Base-by-base conservation (phyloP, 1,284 basidiomycete species). In the Pisolithus thermaeus region DNA sequence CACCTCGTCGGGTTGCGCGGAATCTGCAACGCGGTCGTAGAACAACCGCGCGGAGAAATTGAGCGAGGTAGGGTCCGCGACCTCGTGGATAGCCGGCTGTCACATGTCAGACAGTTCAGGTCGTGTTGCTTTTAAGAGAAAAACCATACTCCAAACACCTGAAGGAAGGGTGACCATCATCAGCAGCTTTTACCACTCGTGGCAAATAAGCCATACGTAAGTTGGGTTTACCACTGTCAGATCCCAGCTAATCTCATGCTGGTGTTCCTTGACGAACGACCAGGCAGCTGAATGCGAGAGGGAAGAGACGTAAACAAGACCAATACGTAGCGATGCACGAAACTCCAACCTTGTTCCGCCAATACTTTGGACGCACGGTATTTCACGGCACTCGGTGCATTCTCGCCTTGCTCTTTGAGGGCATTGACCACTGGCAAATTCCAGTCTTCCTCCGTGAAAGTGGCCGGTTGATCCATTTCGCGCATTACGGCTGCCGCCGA, bases 301-400 rank as follows among this genome's bases (percentile, higher is more conserved):
- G 7, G 25, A 47, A 9, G 18, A 35, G 9, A 30, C 9, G 28
- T 14, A 35, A 9, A 35, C 18, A 9, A 12, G 30, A 35, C 3
- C 6, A 32, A 36, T 3, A 6, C 23, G 16, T n/a, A 18, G 23
- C 3, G 14, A 8, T n/a, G 23, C 16, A 27, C 23, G 14, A 43
- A 7, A 1, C 3, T 45, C 62, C 56, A 53, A 76, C 77, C 78
- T 57, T 67, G 71, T 64, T 92, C 89, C 1, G 88, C 87, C 3
- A 91, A 70, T 5, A 78, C 80, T 72, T 92, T 91, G 27, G 76
- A 79, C 11, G 76, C 79, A 40, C 72, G 67, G 61, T 86, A 88
- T 60, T 78, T 81, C 37, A 69, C 62, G 6, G 62, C 52, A 1
- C 58, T 56, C 1, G 66, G 46, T 1, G 81, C 77, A n/a, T 74